Percentiles rank a stretch among this genome's conserved stretches.
Conservation (phyloP, 257 asterid genomes). For the Solanum medicagineum region DNA sequence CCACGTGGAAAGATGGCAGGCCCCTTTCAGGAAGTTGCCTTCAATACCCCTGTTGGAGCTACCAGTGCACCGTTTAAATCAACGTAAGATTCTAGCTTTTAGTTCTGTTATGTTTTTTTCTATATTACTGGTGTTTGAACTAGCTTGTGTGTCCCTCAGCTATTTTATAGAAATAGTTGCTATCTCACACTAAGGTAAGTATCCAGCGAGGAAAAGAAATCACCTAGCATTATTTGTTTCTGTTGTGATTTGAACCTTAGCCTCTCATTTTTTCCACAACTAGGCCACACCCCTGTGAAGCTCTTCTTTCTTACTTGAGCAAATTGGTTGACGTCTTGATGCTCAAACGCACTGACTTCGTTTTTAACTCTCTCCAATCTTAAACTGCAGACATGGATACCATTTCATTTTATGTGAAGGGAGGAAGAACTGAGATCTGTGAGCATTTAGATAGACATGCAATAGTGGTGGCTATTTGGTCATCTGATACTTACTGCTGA, state of each 20-base stretch:
- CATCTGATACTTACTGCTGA: background rate
- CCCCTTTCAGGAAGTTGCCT: conserved; percentile 99
- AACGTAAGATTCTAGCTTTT: conserved; percentile 42
- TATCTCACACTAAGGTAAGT: background rate
- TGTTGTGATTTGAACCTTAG: background rate
- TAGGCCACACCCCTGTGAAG: background rate
- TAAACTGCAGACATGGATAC: conserved; percentile 78
- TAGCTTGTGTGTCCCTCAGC: background rate
- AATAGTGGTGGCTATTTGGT: background rate
- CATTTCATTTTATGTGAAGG: conserved; percentile 90
- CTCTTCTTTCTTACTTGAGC: background rate
- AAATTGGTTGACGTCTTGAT: background rate
- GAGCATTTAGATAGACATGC: conserved; percentile 1
- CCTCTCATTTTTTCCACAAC: background rate
- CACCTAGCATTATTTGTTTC: background rate
- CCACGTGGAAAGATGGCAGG: conserved; percentile 99
- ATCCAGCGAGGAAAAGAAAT: background rate
- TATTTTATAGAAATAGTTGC: background rate
- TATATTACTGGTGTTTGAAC: background rate
- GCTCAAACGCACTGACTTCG: background rate
- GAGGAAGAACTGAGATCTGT: conserved; percentile 68
- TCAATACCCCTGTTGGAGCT: conserved; percentile 72
- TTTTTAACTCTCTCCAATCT: background rate
- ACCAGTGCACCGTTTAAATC: conserved; percentile 93
- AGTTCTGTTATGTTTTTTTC: background rate